phyloP scores from a whole-genome alignment of 148 eudicot genomes.

The Oxyria digyna region DNA sequence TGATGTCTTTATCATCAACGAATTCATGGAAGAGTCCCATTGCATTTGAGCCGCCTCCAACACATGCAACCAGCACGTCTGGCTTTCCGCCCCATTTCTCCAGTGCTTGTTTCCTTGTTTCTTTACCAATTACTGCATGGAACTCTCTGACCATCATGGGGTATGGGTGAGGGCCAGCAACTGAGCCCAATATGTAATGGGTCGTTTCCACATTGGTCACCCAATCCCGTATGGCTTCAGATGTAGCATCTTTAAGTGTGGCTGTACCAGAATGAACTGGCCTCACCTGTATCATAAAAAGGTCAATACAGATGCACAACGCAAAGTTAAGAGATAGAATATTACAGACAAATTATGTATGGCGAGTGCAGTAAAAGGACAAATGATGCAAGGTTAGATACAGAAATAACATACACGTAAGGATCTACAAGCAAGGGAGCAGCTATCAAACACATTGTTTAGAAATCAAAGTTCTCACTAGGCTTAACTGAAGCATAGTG shows the following conservation, averaged over 20 bases:
- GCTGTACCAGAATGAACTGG: slow-evolving; percentile 95
- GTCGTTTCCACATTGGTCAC: slow-evolving; percentile 96
- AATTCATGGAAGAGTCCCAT: slow-evolving; percentile 91
- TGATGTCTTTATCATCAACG: slow-evolving; percentile 63
- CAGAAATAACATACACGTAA: neutral
- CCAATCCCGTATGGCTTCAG: slow-evolving; percentile 99
- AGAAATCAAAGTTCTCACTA: too few relatives aligned
- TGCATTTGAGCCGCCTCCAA: slow-evolving; percentile 95
- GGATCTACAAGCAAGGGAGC: neutral
- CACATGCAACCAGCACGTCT: slow-evolving; percentile 83
- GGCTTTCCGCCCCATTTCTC: slow-evolving; percentile 99
- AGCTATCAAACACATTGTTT: neutral
- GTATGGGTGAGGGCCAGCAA: slow-evolving; percentile 95
- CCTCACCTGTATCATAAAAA: slow-evolving; percentile 43
- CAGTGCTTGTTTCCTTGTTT: slow-evolving; percentile 78
- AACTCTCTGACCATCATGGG: slow-evolving; percentile 92
- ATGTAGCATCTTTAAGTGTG: slow-evolving; percentile 94
- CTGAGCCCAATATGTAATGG: slow-evolving; percentile 92
- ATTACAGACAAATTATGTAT: neutral
- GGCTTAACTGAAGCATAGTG: too few relatives aligned
- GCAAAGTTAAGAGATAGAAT: neutral
- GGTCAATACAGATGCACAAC: neutral
- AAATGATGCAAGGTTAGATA: neutral
- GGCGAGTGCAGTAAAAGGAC: neutral
- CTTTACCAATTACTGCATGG: slow-evolving; percentile 88